Base-by-base conservation (phyloP, 441 rosid genomes). In the Populus tomentosa region DNA sequence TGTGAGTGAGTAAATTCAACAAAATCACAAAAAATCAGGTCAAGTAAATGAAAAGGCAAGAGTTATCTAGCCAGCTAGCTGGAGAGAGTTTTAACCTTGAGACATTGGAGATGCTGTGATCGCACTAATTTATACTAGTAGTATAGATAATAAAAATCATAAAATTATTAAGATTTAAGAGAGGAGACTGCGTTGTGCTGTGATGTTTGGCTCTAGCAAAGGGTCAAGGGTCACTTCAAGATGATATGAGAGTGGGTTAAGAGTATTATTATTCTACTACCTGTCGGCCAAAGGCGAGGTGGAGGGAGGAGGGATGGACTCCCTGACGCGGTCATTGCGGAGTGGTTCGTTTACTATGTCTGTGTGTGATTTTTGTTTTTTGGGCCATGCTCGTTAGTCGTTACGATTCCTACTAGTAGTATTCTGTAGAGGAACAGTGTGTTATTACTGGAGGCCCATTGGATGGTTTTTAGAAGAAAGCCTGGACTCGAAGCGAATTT, bases 81-180 rank as follows among this genome's bases (percentile, higher is more conserved):
- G 6, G 70, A 64, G 26, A 67, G 26, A 77, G 74, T 5, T 33
- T 75, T 11, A 78, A 89, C 97, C 92, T 89, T 85, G 73, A 71
- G 81, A 81, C 95, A 88, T 89, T 75, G 77, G 42, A 10, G 23
- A 46, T 46, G 56, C 56, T 14, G 56, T 46, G 56, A 46, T 46
- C 56, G 56, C 56, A 14, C 16, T 46, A 46, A 46, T 46, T 46
- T 46, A 46, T 46, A 14, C 56, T 14, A 10, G 50, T 40, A 40
- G 50, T 1, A 1, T 10, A 40, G 5, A 33, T 13, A 10, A 40
- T 11, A 40, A 40, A 40, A 40, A 40, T 40, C 14, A 40, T 40
- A 40, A 40, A 10, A 40, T 10, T 40, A 40, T 40, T 40, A 40
- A 40, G 50, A 40, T 10, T 40, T 40, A 11, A 40, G 50, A 40